Evolutionary conservation across 495 filamentous ascomycete species (phyloP).

Genomic region (Trypethelium eluteriae): DNA sequence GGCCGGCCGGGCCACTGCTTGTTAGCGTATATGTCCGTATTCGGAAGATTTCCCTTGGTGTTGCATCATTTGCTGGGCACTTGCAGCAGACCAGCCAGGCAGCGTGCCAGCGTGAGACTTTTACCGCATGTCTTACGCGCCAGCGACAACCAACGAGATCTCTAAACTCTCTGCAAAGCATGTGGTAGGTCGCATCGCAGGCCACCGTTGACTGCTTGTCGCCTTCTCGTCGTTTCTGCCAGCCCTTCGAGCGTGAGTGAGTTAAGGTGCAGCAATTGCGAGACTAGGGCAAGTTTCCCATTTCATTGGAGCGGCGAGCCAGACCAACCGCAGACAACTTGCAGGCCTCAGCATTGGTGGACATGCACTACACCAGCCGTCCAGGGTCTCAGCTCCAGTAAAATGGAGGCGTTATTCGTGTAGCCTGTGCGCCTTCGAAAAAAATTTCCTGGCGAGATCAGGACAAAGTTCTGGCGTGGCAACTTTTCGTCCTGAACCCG

Average conservation of each 20-base stretch:
- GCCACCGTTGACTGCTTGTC: neutral
- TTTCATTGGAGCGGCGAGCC: conserved; percentile 6
- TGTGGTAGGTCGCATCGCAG: neutral
- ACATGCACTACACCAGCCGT: conserved; percentile 1
- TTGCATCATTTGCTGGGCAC: conserved; percentile 10
- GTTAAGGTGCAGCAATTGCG: neutral
- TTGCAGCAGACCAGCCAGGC: neutral
- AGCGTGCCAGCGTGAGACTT: neutral
- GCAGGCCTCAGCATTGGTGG: conserved; percentile 10
- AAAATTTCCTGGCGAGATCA: conserved; percentile 12
- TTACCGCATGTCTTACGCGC: conserved; percentile 4
- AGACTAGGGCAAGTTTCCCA: neutral
- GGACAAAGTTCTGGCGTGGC: neutral
- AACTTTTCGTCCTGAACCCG: neutral
- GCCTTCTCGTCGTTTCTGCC: neutral
- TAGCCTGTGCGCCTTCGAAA: conserved; percentile 8
- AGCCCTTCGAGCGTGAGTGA: neutral
- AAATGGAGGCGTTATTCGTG: neutral
- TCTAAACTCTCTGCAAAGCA: neutral
- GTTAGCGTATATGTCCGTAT: neutral
- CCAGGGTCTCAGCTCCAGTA: conserved; percentile 5
- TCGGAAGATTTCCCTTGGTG: neutral
- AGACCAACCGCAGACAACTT: neutral
- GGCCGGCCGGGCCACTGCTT: conserved; percentile 6
- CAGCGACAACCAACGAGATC: conserved; percentile 7